phyloP scores from a whole-genome alignment of 208 protist species.

The Acanthamoeba comandoni region DNA sequence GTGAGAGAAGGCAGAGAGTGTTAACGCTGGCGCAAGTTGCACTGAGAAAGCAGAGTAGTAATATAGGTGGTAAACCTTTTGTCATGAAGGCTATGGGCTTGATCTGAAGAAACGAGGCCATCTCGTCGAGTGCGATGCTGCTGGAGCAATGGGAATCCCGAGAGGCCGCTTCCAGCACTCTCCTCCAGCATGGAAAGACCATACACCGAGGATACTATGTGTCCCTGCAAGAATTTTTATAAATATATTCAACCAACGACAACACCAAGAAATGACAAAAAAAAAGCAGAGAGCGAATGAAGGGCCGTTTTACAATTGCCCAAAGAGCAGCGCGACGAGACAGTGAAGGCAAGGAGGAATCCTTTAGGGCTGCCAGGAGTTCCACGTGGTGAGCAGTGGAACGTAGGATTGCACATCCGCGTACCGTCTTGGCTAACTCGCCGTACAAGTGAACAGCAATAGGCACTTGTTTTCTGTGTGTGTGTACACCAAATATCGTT shows the following conservation, averaged over 20 bases:
- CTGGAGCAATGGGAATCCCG: too few relatives aligned
- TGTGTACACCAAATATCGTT: too few relatives aligned
- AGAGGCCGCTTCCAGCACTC: too few relatives aligned
- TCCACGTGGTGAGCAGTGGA: constrained; percentile 33
- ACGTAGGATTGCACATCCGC: constrained; percentile 76
- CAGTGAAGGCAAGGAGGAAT: constrained; percentile 2
- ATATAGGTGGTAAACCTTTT: too few relatives aligned
- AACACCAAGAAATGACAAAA: not conserved
- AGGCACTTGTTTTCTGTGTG: constrained; percentile 72
- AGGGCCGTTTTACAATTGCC: not conserved
- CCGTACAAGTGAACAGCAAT: constrained; percentile 84
- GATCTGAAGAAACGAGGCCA: too few relatives aligned
- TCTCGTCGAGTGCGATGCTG: too few relatives aligned
- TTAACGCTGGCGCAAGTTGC: too few relatives aligned
- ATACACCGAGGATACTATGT: constrained; percentile 33
- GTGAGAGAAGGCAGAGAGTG: too few relatives aligned
- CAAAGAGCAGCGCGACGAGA: constrained; percentile 38
- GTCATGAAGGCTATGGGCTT: too few relatives aligned
- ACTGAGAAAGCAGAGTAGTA: too few relatives aligned
- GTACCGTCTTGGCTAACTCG: constrained; percentile 84
- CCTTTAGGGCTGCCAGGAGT: not conserved
- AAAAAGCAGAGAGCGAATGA: not conserved
- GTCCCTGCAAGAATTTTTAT: constrained; percentile 11
- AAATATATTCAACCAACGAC: not conserved
- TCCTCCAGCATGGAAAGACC: constrained; percentile 39